Evolutionary conservation across 108 stramenopile species (phyloP).

Genomic region (Skeletonema grethae): DNA sequence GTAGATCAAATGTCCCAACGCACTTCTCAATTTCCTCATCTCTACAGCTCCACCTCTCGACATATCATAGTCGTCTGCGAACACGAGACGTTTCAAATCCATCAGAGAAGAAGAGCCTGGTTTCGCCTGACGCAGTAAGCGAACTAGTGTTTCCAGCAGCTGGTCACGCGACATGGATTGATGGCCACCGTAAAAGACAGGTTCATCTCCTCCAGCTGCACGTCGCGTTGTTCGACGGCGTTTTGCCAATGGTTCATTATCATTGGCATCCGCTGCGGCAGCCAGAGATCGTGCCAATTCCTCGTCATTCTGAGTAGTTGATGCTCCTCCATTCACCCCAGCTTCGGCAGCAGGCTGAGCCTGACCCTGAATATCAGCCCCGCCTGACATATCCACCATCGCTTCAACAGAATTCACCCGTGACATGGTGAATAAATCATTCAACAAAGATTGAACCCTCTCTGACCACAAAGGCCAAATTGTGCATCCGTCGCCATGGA

Average conservation of each 20-base stretch:
- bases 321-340: conserved; percentile 1
- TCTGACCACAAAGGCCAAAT: conserved; percentile 42
- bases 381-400: background rate
- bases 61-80: conserved; percentile 35
- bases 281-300: conserved; percentile 33
- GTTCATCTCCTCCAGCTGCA: conserved; percentile 31
- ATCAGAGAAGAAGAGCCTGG: conserved; percentile 49
- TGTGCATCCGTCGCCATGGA: conserved; percentile 45
- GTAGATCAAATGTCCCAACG: conserved; percentile 73
- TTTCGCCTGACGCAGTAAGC: conserved; percentile 55
- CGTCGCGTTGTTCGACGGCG: conserved; percentile 43
- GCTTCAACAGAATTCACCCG: conserved; percentile 17
- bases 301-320: conserved; percentile 28
- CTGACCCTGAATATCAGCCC: background rate
- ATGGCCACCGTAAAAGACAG: conserved; percentile 78
- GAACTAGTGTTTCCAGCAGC: conserved; percentile 63
- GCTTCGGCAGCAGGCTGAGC: background rate
- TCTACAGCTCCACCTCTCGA: conserved; percentile 71
- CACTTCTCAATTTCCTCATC: conserved; percentile 63
- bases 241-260: conserved; percentile 32
- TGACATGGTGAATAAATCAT: conserved; percentile 24
- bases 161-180: conserved; percentile 75
- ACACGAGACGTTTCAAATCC: conserved; percentile 54
- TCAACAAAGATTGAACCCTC: conserved; percentile 26
- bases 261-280: conserved; percentile 12